phyloP scores from a whole-genome alignment of 2,329 filamentous ascomycete genomes.

The Fusarium sp. region DNA sequence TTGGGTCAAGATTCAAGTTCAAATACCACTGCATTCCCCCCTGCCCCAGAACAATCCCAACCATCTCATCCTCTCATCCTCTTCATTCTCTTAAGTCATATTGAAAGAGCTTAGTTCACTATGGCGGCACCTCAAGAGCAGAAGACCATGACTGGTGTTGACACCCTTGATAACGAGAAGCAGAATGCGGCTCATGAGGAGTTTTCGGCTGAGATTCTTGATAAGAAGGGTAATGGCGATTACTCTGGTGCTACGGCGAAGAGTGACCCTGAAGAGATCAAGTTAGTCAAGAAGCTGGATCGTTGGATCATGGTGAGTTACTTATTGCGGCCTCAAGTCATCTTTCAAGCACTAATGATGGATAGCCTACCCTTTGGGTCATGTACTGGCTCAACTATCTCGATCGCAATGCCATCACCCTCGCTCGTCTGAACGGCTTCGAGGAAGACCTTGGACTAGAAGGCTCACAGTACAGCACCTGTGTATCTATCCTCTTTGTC shows the following conservation, averaged over 20 bases:
- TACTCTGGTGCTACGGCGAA: conserved; percentile 41
- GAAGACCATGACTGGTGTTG: conserved; percentile 15
- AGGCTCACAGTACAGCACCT: conserved; percentile 53
- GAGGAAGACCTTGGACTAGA: conserved; percentile 65
- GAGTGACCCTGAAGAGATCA: conserved; percentile 41
- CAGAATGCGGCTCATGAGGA: conserved; percentile 38
- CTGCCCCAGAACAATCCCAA: neutral
- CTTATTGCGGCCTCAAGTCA: too few relatives aligned
- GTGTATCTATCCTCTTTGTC: conserved; percentile 54
- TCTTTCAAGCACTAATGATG: neutral
- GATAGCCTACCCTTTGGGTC: conserved; percentile 53
- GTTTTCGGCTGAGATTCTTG: conserved; percentile 36
- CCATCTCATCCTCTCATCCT: neutral
- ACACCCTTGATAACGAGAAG: conserved; percentile 37
- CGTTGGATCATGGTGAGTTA: conserved; percentile 36
- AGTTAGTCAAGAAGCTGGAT: conserved; percentile 40
- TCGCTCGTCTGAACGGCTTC: conserved; percentile 67
- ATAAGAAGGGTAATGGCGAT: conserved; percentile 38
- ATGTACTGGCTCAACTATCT: conserved; percentile 60
- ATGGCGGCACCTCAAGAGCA: conserved; percentile 26
- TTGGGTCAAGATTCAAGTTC: conserved; percentile 4
- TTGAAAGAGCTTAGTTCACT: neutral
- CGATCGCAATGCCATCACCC: conserved; percentile 69
- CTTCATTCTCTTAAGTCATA: neutral
- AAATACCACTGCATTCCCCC: conserved; percentile 33